Base-by-base conservation (phyloP, 2,329 filamentous ascomycete genomes). In the Diaporthe batatas region DNA sequence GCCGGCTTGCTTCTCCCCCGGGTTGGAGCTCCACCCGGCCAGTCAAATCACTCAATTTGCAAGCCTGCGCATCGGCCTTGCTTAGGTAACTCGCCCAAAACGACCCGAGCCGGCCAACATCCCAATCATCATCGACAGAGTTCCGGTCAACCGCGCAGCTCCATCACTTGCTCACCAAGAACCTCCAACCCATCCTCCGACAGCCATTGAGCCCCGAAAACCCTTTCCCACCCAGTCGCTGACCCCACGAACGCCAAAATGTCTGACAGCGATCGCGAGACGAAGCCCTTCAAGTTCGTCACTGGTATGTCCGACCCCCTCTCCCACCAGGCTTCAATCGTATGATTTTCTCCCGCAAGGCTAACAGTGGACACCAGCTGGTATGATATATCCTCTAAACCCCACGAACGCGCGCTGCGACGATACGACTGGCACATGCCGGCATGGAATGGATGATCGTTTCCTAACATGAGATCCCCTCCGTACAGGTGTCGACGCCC, bases 211-310 rank as follows among this genome's bases (percentile, higher is more conserved):
- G 77, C 79, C 75, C 75, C 76, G 77, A 76, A 80, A 80, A 25
- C 78, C 79, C 72, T 69, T 76, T 74, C 76, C 76, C 72, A 75
- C 74, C 75, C 58, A 74, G 73, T 75, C 74, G 49, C 75, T 73
- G 77, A 79, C 76, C 77, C 80, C 80, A 76, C 78, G 80, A 83
- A 83, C 82, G 86, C 85, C 90, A 95, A 87, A 80, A 99, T 99
- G 96, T 93, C 95, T 84, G 94, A 97, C 87, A 92, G 94, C 81
- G 94, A 97, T 85, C 89, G 89, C 85, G 89, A 90, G 79, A 98
- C 95, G 87, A 99, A 98, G 92, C 97, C 97, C 86, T 99, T 99
- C 93, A 99, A 99, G 93, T 98, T 98, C 88, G 96, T 98, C 83
- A 98, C 96, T 88, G 96, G 95, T 98, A 91, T 85, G 94, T 84